Evolutionary conservation across 177 flowering plant genomes (phyloP), one percentile per base, ranked within the genome.

Genomic region (Telopea speciosissima): DNA sequence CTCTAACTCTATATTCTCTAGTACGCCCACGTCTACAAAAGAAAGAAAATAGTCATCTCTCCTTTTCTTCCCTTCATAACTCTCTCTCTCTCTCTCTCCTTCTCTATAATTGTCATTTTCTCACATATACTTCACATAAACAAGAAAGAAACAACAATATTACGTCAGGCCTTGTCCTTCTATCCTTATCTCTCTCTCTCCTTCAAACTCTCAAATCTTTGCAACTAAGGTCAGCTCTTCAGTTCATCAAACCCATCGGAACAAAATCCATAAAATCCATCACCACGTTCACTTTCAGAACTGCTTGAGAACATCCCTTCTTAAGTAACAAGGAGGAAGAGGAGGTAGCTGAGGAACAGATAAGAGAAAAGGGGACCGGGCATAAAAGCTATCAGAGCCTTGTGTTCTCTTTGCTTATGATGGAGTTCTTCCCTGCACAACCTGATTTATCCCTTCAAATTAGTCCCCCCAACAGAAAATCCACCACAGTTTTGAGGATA

Each of bases 371-470:
- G 24, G 22, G 61, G n/a, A n/a, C n/a, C n/a, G n/a, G n/a, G 61
- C 5, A 58, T 3, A 58, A n/a, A 21, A 58, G 14, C 65, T 40
- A 16, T 58, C n/a, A 7, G 9, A n/a, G 61, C 23, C 9, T 58
- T 58, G 61, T 58, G 40, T 36, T 2, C 17, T 5, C n/a, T 16
- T 1, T 49, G 24, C 22, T 6, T 58, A n/a, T 21, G 61, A 92
- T 92, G 97, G 97, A 92, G 85, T 74, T 91, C 3, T 93, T 91
- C 60, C 94, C 97, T 26, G 90, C 97, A 61, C 96, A 89, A 74
- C 98, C 98, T 31, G 98, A 93, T 78, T 82, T 93, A 63, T 90
- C 98, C 22, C 81, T 93, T 0, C 97, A 88, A 87, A 93, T 93
- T 77, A 91, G 97, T 77, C 96, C 93, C 12, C 98, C 98, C 59